Base-by-base conservation (phyloP, 345 rosid species). In the Bruguiera sexangula region DNA sequence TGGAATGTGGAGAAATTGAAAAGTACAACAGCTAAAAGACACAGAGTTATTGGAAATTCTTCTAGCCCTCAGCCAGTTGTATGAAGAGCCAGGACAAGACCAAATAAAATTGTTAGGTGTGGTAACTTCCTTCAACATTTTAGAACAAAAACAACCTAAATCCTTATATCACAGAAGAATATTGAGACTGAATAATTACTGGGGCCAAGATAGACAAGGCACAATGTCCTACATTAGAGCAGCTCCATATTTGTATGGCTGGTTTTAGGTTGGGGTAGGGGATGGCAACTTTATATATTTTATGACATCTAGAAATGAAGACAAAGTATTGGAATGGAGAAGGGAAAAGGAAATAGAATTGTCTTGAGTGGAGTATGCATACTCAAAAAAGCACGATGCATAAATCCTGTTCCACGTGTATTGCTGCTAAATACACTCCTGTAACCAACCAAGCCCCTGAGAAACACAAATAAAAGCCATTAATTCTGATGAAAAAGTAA, bases 321-420 rank as follows among this genome's bases (percentile, higher is more conserved):
- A 72, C 2, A 51, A 58, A n/a, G 6, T 21, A 19, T 37, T 29
- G n/a, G 9, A 21, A 70, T 26, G 37, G 9, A 26, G 21, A 70
- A 32, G 24, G 29, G 57, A 37, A 18, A 46, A 16, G 52, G 69
- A 52, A 36, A 51, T 19, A 67, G 65, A 36, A 61, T 54, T 62
- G 53, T 53, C 34, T 51, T 50, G 29, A 67, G 66, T 37, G 67
- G 55, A 76, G 77, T 29, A 68, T 32, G 39, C 91, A 66, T 92
- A 95, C 99, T 76, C 74, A 86, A 79, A 80, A 95, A 95, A 85
- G 99, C 97, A 67, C 99, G 93, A 66, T 92, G 99, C 99, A 95
- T 95, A 78, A 92, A 95, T 79, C 97, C 97, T 72, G 92, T 85
- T 83, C 99, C 99, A 72, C 96, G 96, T 5, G 97, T 92, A 81